Conservation (phyloP, 108 stramenopile species). For the Mediolabrus comicus region DNA sequence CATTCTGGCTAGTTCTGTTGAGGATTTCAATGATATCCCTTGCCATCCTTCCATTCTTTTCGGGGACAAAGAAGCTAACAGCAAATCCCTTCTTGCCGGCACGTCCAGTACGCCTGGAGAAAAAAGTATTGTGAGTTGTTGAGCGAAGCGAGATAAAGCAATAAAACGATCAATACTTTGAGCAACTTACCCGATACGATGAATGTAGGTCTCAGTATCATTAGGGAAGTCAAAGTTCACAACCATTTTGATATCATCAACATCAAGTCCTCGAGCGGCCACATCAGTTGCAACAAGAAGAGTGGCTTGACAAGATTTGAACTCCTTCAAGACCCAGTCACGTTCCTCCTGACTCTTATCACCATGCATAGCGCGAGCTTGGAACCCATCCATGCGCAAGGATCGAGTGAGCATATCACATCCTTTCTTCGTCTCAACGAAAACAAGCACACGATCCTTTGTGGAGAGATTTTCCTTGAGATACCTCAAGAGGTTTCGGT, state of each 20-base stretch:
- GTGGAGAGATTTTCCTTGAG: slow-evolving; percentile 76
- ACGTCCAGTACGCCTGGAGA: slow-evolving; percentile 98
- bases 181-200: no score
- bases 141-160: no score
- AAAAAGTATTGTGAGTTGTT: no score
- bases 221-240: slow-evolving; percentile 92
- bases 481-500: slow-evolving; percentile 74
- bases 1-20: slow-evolving; percentile 66
- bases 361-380: slow-evolving; percentile 95
- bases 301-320: slow-evolving; percentile 83
- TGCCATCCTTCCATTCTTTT: slow-evolving; percentile 91
- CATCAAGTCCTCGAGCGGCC: slow-evolving; percentile 97
- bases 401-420: slow-evolving; percentile 94
- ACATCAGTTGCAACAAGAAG: slow-evolving; percentile 98
- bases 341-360: slow-evolving; percentile 99
- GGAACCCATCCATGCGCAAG: slow-evolving; percentile 89
- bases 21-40: slow-evolving; percentile 82
- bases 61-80: slow-evolving; percentile 92
- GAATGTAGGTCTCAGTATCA: slow-evolving; percentile 85
- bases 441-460: slow-evolving; percentile 91
- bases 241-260: slow-evolving; percentile 94
- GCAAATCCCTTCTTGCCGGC: slow-evolving; percentile 97
- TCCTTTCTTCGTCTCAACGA: slow-evolving; percentile 97
- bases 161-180: no score
- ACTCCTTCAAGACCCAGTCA: slow-evolving; percentile 95